Conservation (phyloP, 805 yeast genomes). For the Candida gorgasii region DNA sequence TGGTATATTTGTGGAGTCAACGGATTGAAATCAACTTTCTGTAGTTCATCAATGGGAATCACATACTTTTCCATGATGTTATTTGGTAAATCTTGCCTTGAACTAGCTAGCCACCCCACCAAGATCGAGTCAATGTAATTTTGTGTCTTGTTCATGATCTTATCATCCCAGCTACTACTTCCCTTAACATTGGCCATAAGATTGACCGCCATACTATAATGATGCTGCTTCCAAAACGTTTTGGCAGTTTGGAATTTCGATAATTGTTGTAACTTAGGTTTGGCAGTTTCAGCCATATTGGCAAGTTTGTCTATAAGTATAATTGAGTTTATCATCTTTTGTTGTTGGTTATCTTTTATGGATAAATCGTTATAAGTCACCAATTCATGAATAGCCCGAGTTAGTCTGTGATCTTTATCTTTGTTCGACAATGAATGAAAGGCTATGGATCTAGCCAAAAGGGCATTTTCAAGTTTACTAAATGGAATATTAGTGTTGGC, state of each 20-base stretch:
- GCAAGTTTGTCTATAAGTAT: constrained; percentile 44
- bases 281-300: constrained; percentile 9
- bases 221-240: constrained; percentile 66
- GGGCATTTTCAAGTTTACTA: constrained; percentile 35
- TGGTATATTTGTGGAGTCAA: constrained; percentile 7
- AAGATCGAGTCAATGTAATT: constrained; percentile 41
- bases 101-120: constrained; percentile 70
- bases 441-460: constrained; percentile 42
- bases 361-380: constrained; percentile 44
- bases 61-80: constrained; percentile 60
- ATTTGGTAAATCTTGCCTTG: constrained; percentile 66
- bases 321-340: constrained; percentile 53
- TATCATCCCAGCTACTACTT: constrained; percentile 1
- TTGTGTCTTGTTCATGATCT: constrained; percentile 4
- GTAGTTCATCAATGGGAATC: constrained; percentile 37
- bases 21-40: constrained; percentile 3
- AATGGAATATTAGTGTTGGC: constrained; percentile 3
- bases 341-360: constrained; percentile 37
- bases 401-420: constrained; percentile 22
- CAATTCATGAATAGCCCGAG: constrained; percentile 34
- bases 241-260: constrained; percentile 54
- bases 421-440: constrained; percentile 29
- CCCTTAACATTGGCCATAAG: constrained; percentile 40
- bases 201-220: constrained; percentile 55
- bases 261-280: constrained; percentile 1